These are phyloP conservation scores for Polyporus tsugae DNA, from an alignment of 1,284 basidiomycete species.

Conservation along the genomic window DNA sequence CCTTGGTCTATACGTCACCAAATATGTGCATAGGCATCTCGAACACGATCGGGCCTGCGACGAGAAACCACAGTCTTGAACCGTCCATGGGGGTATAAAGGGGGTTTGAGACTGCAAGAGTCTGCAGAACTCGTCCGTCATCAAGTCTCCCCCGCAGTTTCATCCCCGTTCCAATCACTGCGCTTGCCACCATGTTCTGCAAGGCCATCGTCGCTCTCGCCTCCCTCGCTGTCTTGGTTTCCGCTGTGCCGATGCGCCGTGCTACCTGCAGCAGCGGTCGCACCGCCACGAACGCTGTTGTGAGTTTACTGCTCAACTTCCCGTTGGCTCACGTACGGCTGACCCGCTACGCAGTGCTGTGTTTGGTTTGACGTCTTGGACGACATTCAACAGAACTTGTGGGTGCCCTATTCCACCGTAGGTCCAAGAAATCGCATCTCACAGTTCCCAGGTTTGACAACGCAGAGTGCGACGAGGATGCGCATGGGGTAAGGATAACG, in stretches of 20 bases:
- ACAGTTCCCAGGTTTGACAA: constrained; percentile 16
- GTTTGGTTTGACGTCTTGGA: constrained; percentile 27
- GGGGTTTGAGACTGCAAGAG: neutral
- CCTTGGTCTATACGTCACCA: neutral
- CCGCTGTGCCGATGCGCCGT: constrained; percentile 11
- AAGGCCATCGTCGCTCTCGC: constrained; percentile 15
- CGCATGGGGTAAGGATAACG: constrained; percentile 5
- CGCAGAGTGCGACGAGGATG: constrained; percentile 24
- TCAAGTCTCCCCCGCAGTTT: neutral
- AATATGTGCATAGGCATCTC: neutral
- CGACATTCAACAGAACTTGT: constrained; percentile 22
- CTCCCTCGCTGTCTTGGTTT: constrained; percentile 15
- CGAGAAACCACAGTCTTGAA: neutral
- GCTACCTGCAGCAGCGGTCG: constrained; percentile 26
- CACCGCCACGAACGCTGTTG: constrained; percentile 31
- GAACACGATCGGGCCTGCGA: neutral
- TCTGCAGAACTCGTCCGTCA: neutral
- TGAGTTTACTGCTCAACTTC: neutral
- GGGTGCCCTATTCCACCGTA: neutral
- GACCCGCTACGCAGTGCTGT: constrained; percentile 14
- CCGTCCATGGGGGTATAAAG: neutral
- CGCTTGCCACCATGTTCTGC: constrained; percentile 17
- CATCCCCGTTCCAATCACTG: neutral
- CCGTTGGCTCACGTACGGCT: neutral
- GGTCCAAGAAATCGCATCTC: neutral